Evolutionary conservation across 306 rosid genomes (phyloP).

Genomic region (Acacia acuminata): DNA sequence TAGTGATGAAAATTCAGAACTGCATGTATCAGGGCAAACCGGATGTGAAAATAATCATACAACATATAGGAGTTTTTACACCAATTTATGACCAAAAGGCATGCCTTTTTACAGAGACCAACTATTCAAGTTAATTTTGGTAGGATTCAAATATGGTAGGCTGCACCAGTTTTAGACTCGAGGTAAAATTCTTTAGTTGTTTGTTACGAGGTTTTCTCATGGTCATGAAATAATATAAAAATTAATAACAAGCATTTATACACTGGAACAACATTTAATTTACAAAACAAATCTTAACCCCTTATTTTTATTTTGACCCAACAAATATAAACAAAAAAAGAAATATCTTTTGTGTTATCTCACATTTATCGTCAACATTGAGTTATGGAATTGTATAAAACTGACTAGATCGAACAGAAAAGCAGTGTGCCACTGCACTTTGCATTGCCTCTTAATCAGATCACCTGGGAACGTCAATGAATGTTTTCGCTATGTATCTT

Average conservation of each 20-base stretch:
- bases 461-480: background rate
- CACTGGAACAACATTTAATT: background rate
- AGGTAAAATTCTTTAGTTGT: background rate
- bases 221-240: background rate
- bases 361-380: background rate
- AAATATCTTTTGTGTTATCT: background rate
- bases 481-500: background rate
- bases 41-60: background rate
- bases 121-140: background rate
- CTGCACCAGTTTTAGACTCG: background rate
- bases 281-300: too few species aligned
- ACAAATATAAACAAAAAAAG: too few species aligned
- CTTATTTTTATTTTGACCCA: too few species aligned
- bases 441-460: background rate
- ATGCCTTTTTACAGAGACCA: background rate
- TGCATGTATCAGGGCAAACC: background rate
- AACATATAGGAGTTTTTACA: background rate
- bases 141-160: background rate
- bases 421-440: background rate
- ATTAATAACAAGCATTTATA: background rate
- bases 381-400: background rate
- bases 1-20: background rate
- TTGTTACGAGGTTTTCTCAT: background rate
- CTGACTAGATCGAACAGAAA: background rate
- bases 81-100: slow-evolving; percentile 26